Base-by-base conservation (phyloP, 2,329 filamentous ascomycete species). In the Nemania bipapillata region DNA sequence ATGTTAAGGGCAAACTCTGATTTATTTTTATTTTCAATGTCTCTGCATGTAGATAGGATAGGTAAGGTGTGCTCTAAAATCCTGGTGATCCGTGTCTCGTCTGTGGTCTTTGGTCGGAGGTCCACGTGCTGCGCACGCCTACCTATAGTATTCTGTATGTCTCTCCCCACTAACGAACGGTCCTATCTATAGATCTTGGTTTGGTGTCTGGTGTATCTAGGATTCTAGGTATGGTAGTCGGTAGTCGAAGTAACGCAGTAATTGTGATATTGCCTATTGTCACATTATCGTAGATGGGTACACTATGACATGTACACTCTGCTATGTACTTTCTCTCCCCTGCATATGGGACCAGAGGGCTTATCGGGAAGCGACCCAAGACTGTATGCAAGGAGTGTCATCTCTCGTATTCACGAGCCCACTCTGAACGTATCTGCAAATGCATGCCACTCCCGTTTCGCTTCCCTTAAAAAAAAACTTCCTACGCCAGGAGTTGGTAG, bases 321-420 rank as follows among this genome's bases (percentile, higher is more conserved):
- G n/a, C 26, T 53, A 4, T 11, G 17, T 28, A 28, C 15, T 50
- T 11, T 32, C 26, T 20, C 26, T 49, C 12, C 28, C 50, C 26
- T 53, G 50, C 28, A 53, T 30, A 57, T n/a, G 62, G 62, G 50
- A 40, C 6, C 11, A 40, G 28, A 24, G 35, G 42, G 26, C 28
- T 40, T 62, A 65, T 58, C 63, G 63, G 58, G 47, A 58, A 63
- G 37, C 58, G 47, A 53, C 37, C 58, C 40, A 11, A 17, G 37
- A 53, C 53, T 40, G 24, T 26, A 58, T 56, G 66, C 63, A 63
- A 47, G 63, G 63, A 42, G 22, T 55, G 52, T 64, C 64, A 61
- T 63, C 52, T 67, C 68, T 70, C 68, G 68, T 70, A 70, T 70
- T 70, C 68, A 68, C 40, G 40, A 61, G 50, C 49, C 65, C 64